phyloP scores from a whole-genome alignment of 768 basidiomycete genomes.

The Mycena crocata region DNA sequence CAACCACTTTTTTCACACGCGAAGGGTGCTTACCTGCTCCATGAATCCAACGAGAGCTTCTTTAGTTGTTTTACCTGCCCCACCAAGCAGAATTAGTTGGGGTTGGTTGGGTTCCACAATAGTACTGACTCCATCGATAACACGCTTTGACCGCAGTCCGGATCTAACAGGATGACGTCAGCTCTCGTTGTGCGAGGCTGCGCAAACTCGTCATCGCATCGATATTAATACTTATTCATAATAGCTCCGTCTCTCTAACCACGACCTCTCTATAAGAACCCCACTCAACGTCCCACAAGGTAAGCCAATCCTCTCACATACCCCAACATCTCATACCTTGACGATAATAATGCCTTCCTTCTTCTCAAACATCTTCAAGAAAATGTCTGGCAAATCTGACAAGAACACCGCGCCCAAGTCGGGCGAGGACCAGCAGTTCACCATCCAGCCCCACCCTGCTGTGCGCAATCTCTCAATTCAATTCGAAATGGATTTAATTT shows the following conservation, averaged over 20 bases:
- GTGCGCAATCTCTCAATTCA: slow-evolving; percentile 45
- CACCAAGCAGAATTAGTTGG: too few species aligned
- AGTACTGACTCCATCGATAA: background rate
- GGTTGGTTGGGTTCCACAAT: background rate
- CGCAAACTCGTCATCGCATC: slow-evolving; percentile 19
- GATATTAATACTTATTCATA: background rate
- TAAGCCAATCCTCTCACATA: background rate
- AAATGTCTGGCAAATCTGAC: slow-evolving; percentile 27
- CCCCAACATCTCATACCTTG: slow-evolving; percentile 5
- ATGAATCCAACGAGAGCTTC: too few species aligned
- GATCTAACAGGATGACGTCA: slow-evolving; percentile 4
- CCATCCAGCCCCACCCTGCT: slow-evolving; percentile 73
- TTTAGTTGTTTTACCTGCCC: too few species aligned
- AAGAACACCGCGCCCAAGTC: background rate
- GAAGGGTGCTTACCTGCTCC: too few species aligned
- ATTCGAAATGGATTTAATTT: background rate
- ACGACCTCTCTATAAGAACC: slow-evolving; percentile 10
- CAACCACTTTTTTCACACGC: too few species aligned
- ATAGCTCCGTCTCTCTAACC: background rate
- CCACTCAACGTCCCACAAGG: background rate
- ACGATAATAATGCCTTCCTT: slow-evolving; percentile 21
- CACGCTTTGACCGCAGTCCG: slow-evolving; percentile 7
- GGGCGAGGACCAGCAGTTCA: slow-evolving; percentile 54
- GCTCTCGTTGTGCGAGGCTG: background rate
- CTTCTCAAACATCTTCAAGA: slow-evolving; percentile 28